A percentile compares a stretch with the other conserved stretches of the same genome.
Conservation (phyloP, 768 basidiomycete genomes). For the Chiua virens region DNA sequence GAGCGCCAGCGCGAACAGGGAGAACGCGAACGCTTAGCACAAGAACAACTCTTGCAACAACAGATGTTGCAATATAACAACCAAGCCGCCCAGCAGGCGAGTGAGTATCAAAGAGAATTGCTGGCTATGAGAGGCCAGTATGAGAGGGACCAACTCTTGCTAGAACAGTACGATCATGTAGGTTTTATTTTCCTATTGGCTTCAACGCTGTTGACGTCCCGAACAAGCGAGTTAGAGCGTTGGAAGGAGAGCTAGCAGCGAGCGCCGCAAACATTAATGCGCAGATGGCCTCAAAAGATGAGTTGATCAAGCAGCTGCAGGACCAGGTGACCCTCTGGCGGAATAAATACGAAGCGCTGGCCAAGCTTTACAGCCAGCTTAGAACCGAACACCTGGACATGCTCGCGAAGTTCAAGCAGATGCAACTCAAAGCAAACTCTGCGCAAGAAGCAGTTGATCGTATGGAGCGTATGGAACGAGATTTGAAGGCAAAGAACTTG, state of each 20-base stretch:
- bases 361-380: slow-evolving; percentile 97
- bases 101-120: slow-evolving; percentile 87
- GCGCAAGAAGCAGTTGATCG: slow-evolving; percentile 97
- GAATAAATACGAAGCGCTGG: slow-evolving; percentile 97
- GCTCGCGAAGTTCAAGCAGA: slow-evolving; percentile 93
- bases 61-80: slow-evolving; percentile 81
- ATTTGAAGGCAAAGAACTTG: slow-evolving; percentile 97
- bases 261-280: slow-evolving; percentile 75
- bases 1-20: slow-evolving; percentile 84
- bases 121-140: slow-evolving; percentile 95
- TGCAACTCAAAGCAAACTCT: slow-evolving; percentile 97
- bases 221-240: slow-evolving; percentile 85
- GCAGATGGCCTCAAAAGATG: slow-evolving; percentile 90
- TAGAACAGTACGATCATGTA: slow-evolving; percentile 97
- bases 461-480: slow-evolving; percentile 99
- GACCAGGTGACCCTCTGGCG: slow-evolving; percentile 97
- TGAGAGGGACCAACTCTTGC: slow-evolving; percentile 94
- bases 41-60: slow-evolving; percentile 83
- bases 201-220: slow-evolving; percentile 8
- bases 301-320: slow-evolving; percentile 91
- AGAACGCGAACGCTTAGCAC: slow-evolving; percentile 83
- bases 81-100: slow-evolving; percentile 70
- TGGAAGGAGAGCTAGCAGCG: slow-evolving; percentile 84
- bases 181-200: slow-evolving; percentile 1
- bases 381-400: slow-evolving; percentile 97